Evolutionary conservation across 441 rosid species (phyloP), one percentile per base, ranked within the genome.

Genomic region (Macaranga tanarius): DNA sequence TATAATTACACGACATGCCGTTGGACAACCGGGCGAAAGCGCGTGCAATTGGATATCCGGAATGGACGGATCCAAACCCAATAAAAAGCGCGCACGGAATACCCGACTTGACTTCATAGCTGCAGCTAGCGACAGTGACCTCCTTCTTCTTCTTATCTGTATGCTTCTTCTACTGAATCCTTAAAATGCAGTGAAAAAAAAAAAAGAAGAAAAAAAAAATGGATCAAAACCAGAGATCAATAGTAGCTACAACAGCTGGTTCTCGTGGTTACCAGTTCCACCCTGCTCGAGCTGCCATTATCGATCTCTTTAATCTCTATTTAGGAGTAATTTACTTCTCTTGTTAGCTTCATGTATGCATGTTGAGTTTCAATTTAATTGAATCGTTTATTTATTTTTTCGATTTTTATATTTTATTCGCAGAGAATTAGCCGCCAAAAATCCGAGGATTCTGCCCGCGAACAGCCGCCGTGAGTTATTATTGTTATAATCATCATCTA

Each of bases 221-320:
- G 80, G 74, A 77, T 44, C 77, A 64, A 51, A 73, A 40, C 72
- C 80, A 69, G 74, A 59, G 77, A 70, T 69, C 77, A 1, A 20
- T 73, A 16, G 78, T 89, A 47, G 75, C 86, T 26, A 74, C 90
- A 61, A 69, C 80, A 9, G 42, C 80, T 45, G 74, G 92, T 54
- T 82, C 97, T 17, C 85, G 97, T 65, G 65, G 87, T 22, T 83
- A 83, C 83, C 98, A 86, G 72, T 80, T 82, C 66, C 95, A 86
- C 50, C 92, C 93, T 0, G 89, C 91, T 56, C 86, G 92, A 67
- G 61, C 86, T 54, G 90, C 94, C 69, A 86, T 89, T 63, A 51
- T 79, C 72, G 95, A 90, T 76, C 96, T 90, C 76, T 90, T 93
- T 80, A 89, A 86, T 77, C 86, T 88, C 83, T 90, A 92, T 79